Conservation (phyloP, 768 basidiomycete genomes). For the Russula compacta region DNA sequence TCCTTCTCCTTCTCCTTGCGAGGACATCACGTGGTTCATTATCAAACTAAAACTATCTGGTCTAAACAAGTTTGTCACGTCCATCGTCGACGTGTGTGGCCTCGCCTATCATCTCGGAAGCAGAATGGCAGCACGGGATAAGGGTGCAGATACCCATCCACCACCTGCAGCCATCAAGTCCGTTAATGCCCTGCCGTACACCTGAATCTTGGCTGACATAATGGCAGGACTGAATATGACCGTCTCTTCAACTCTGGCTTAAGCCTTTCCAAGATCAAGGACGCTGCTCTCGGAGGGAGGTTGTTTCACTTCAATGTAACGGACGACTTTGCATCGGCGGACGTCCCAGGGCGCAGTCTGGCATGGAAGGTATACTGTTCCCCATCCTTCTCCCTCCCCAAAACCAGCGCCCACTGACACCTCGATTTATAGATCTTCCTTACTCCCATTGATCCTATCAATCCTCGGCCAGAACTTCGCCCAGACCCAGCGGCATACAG, state of each 20-base stretch:
- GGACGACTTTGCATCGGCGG: slow-evolving; percentile 32
- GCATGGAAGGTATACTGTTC: slow-evolving; percentile 65
- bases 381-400: neutral
- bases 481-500: slow-evolving; percentile 23
- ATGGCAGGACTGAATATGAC: slow-evolving; percentile 34
- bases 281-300: slow-evolving; percentile 53
- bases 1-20: neutral
- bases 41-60: neutral
- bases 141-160: slow-evolving; percentile 5
- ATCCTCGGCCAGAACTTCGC: slow-evolving; percentile 34
- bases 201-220: slow-evolving; percentile 3
- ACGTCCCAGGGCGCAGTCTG: slow-evolving; percentile 66
- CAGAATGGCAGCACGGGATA: slow-evolving; percentile 9
- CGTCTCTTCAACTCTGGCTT: slow-evolving; percentile 42
- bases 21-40: neutral
- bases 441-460: slow-evolving; percentile 54
- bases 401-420: slow-evolving; percentile 1
- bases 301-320: slow-evolving; percentile 38
- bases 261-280: slow-evolving; percentile 56
- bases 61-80: neutral
- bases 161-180: slow-evolving; percentile 4
- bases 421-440: slow-evolving; percentile 52
- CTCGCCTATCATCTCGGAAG: neutral
- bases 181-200: neutral
- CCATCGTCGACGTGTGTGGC: slow-evolving; percentile 22